These are phyloP conservation scores for Solanum etuberosum DNA, from an alignment of 257 asterid species.

Conservation along the genomic window DNA sequence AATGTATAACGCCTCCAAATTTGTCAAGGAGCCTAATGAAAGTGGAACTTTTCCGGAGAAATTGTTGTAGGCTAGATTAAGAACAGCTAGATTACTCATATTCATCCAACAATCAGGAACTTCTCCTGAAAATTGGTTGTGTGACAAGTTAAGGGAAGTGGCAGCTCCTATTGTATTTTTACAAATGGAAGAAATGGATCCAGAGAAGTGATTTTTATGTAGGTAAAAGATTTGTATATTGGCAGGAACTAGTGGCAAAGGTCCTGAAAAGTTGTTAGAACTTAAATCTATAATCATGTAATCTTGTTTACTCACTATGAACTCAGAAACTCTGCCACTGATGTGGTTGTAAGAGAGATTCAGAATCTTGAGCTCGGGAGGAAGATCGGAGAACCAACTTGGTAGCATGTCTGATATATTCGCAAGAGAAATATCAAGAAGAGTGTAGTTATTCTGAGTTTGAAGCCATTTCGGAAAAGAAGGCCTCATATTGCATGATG, in stretches of 20 bases:
- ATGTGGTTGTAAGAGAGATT: neutral
- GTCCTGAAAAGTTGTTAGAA: neutral
- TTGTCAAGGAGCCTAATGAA: neutral
- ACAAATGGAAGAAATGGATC: neutral
- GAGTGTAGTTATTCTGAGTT: neutral
- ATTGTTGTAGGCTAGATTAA: conserved; percentile 9
- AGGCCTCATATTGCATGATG: neutral
- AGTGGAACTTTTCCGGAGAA: conserved; percentile 8
- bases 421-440: neutral
- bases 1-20: neutral
- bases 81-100: neutral
- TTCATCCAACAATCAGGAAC: conserved; percentile 15
- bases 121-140: conserved; percentile 5
- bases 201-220: neutral
- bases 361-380: neutral
- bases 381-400: neutral
- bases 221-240: neutral
- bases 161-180: neutral
- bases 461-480: neutral
- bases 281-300: neutral
- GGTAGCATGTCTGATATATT: neutral
- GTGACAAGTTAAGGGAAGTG: conserved; percentile 7
- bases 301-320: neutral
- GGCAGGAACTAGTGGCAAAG: neutral
- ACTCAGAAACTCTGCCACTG: neutral